These are phyloP conservation scores for Truncatella angustata DNA, from an alignment of 2,329 filamentous ascomycete genomes.

Conservation along the genomic window DNA sequence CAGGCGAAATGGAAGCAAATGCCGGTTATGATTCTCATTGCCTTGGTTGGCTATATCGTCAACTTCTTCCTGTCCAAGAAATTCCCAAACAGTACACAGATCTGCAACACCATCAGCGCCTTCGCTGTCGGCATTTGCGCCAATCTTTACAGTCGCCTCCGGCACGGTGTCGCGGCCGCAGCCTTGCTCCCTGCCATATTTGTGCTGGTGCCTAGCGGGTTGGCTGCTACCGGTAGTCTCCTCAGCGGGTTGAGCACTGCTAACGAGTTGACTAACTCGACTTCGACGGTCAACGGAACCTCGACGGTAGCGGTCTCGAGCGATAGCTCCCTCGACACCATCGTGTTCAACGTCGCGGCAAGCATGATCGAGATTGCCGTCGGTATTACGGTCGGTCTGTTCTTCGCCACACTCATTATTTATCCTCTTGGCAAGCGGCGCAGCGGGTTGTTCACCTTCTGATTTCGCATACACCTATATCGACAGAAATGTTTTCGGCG, in stretches of 20 bases:
- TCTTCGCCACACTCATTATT: constrained; percentile 53
- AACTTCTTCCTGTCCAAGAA: constrained; percentile 69
- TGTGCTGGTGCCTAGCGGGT: constrained; percentile 46
- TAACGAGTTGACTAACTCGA: constrained; percentile 41
- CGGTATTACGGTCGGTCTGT: constrained; percentile 60
- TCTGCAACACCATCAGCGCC: constrained; percentile 74
- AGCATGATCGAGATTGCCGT: constrained; percentile 62
- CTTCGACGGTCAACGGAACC: constrained; percentile 7
- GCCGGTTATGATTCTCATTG: constrained; percentile 73
- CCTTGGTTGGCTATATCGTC: constrained; percentile 71
- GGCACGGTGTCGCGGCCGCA: constrained; percentile 49
- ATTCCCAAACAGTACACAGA: constrained; percentile 69
- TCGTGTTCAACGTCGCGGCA: constrained; percentile 49
- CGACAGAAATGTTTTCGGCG: neutral
- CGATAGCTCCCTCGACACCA: neutral
- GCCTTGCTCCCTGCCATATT: constrained; percentile 48
- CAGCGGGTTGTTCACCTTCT: constrained; percentile 45
- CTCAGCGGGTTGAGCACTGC: constrained; percentile 43
- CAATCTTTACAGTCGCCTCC: constrained; percentile 68
- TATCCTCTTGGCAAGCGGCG: constrained; percentile 58
- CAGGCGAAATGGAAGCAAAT: constrained; percentile 80
- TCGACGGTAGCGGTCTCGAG: neutral
- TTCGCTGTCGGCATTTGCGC: constrained; percentile 74
- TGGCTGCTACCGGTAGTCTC: constrained; percentile 45
- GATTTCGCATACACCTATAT: neutral